Conservation (phyloP, 768 basidiomycete species). For the Rhizopogon salebrosus region DNA sequence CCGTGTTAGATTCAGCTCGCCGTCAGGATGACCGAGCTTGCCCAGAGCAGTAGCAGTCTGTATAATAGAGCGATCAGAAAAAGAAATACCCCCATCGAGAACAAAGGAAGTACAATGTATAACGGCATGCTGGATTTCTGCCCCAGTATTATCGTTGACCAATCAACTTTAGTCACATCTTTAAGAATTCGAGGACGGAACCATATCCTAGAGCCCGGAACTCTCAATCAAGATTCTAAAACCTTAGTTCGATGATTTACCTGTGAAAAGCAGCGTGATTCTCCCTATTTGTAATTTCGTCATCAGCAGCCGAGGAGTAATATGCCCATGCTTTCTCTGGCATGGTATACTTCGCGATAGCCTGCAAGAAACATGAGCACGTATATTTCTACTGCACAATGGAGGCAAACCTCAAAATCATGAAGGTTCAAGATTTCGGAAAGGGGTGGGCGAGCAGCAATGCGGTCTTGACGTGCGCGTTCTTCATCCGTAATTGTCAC, state of each 20-base stretch:
- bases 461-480: constrained; percentile 55
- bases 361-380: constrained; percentile 31
- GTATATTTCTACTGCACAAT: neutral
- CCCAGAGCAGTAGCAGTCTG: constrained; percentile 74
- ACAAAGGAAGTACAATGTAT: constrained; percentile 50
- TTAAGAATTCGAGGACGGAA: constrained; percentile 81
- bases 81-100: neutral
- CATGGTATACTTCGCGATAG: constrained; percentile 75
- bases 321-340: constrained; percentile 87
- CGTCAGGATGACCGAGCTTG: constrained; percentile 90
- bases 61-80: constrained; percentile 3
- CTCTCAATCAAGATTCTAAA: neutral
- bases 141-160: constrained; percentile 72
- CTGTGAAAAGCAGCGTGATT: constrained; percentile 87
- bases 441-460: constrained; percentile 60
- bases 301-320: constrained; percentile 87
- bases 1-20: constrained; percentile 80
- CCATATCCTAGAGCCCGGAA: constrained; percentile 53
- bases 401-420: constrained; percentile 71
- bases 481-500: constrained; percentile 65
- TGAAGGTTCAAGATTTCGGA: constrained; percentile 80
- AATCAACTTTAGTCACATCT: constrained; percentile 77
- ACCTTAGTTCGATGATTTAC: constrained; percentile 23
- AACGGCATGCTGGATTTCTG: constrained; percentile 67
- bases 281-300: constrained; percentile 81